Evolutionary conservation across 768 basidiomycete species (phyloP), one percentile per base, ranked within the genome.

Genomic region (Pleurotus sapidus): DNA sequence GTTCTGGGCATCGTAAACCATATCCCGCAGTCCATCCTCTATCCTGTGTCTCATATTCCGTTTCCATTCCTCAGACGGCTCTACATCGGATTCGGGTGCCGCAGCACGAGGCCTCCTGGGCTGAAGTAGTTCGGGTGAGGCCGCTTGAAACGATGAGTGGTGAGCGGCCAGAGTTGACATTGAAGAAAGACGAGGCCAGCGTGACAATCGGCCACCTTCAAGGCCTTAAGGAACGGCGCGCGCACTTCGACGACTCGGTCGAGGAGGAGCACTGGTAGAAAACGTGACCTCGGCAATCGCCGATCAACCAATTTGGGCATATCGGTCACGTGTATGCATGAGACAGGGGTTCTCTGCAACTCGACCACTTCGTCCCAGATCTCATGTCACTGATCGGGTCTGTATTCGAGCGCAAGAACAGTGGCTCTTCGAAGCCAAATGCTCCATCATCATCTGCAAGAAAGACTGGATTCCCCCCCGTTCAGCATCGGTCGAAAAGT

Each of bases 1-100:
- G 57, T 82, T 77, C 70, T 84, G 84, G 17, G 89, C 83, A 58
- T 87, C 87, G 55, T 84, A 78, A 59, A 88, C 66, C 73, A 81
- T 76, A 27, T 64, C 56, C 49, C 67, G 55, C 18, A 77, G 64
- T 6, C 71, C 72, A 2, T 74, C 72, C 61, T 84, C 81, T 63
- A 91, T 88, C 63, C 76, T 73, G 30, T 59, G 63, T 64, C 65
- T 72, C 62, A 83, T 70, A 1, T 63, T 57, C 34, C 62, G 65
- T 65, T 84, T 86, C 84, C 84, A 86, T 58, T 73, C 69, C 1
- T 80, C 77, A 68, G 83, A 78, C 3, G 82, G 84, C 62, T 84
- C 84, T 49, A 69, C 63, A 65, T 73, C 68, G 57, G 57, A n/a
- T n/a, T 54, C 51, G 42, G 38, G 39, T 14, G 24, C 23, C 24